A percentile compares a stretch with the other conserved stretches of the same genome.
Conservation (phyloP, 2,329 filamentous ascomycete species). For the Periconia macrospinosa region DNA sequence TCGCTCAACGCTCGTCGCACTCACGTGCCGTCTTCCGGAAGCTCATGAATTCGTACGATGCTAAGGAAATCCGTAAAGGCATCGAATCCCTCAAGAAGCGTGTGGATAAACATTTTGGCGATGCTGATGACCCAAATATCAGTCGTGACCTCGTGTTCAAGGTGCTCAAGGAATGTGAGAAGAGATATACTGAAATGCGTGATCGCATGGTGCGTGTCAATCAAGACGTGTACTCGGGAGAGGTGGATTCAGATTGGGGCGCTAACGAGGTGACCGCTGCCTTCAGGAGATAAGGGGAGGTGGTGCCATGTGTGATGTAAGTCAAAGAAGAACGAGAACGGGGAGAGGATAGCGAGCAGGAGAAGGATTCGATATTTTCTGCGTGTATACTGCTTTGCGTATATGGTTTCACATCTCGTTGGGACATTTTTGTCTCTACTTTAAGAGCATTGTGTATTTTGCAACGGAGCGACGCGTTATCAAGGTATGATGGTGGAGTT, state of each 20-base stretch:
- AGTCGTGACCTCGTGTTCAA: constrained; percentile 62
- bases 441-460: too few relatives aligned
- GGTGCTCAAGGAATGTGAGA: constrained; percentile 63
- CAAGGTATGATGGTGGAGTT: too few relatives aligned
- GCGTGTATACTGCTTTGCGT: not conserved
- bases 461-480: too few relatives aligned
- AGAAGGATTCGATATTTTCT: not conserved
- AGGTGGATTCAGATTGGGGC: constrained; percentile 47
- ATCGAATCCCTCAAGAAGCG: constrained; percentile 86
- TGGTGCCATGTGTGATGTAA: not conserved
- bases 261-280: constrained; percentile 30
- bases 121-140: constrained; percentile 73
- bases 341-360: too few relatives aligned
- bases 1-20: constrained; percentile 81
- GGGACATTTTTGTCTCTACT: too few relatives aligned
- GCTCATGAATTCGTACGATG: constrained; percentile 76
- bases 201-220: constrained; percentile 51
- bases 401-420: not conserved
- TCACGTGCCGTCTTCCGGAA: constrained; percentile 84
- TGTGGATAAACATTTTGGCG: constrained; percentile 96
- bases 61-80: constrained; percentile 84
- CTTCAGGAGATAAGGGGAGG: constrained; percentile 28
- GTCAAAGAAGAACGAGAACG: not conserved
- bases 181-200: constrained; percentile 56
- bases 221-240: constrained; percentile 50